phyloP scores from a whole-genome alignment of 345 rosid species.

The Garcia nutans region DNA sequence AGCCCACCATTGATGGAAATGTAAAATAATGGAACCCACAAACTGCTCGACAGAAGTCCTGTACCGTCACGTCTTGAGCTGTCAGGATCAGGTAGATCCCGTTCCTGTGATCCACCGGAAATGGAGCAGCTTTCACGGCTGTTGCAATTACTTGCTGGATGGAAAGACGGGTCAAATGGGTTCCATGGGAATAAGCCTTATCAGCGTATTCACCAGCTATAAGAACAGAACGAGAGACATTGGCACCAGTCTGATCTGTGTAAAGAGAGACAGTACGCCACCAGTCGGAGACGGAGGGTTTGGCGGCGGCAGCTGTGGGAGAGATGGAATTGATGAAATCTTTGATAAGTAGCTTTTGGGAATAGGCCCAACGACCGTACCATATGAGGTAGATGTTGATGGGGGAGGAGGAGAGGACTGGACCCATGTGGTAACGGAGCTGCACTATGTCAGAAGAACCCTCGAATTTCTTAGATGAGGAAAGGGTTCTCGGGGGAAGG shows the following conservation, averaged over 20 bases:
- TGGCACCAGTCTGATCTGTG: slow-evolving; percentile 95
- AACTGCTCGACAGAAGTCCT: slow-evolving; percentile 91
- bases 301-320: slow-evolving; percentile 35
- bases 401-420: slow-evolving; percentile 82
- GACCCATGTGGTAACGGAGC: slow-evolving; percentile 99
- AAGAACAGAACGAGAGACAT: slow-evolving; percentile 62
- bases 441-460: slow-evolving; percentile 80
- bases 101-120: slow-evolving; percentile 79
- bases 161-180: slow-evolving; percentile 66
- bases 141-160: slow-evolving; percentile 71
- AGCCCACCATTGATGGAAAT: slow-evolving; percentile 93
- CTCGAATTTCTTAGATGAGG: slow-evolving; percentile 66
- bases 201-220: slow-evolving; percentile 77
- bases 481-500: slow-evolving; percentile 60
- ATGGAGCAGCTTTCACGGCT: slow-evolving; percentile 64
- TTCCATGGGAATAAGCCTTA: slow-evolving; percentile 56
- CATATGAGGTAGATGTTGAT: slow-evolving; percentile 85
- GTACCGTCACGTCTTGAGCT: slow-evolving; percentile 66
- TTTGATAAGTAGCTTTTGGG: slow-evolving; percentile 67
- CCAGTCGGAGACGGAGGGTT: slow-evolving; percentile 72
- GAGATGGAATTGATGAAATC: slow-evolving; percentile 83
- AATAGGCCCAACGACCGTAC: slow-evolving; percentile 76
- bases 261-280: slow-evolving; percentile 85
- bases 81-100: slow-evolving; percentile 85
- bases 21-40: slow-evolving; percentile 98